Evolutionary conservation across 2,329 filamentous ascomycete genomes (phyloP), one percentile per base, ranked within the genome.

Genomic region (Penicillium aurantiogriseum): DNA sequence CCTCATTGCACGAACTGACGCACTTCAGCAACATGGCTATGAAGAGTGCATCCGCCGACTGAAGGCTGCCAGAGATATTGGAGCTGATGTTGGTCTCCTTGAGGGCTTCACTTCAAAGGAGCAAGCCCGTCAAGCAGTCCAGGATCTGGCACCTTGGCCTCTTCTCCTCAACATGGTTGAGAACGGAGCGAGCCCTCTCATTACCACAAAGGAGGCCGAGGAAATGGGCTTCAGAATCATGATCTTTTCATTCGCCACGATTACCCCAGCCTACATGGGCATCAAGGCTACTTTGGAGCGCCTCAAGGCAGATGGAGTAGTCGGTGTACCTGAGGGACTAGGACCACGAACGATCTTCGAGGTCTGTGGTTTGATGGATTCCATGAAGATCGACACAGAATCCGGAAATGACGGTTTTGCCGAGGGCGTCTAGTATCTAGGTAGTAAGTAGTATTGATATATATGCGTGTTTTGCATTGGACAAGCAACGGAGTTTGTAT

Each of bases 101-200:
- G 76, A 78, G 57, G 76, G 74, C 0, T 71, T 77, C 42, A 75
- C 70, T 11, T 70, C 67, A 11, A 71, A 70, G 51, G 74, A 74
- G 21, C 67, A 74, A 57, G 74, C 74, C 17, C 62, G 63, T 9
- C 67, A 71, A 47, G 70, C 71, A 4, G 71, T 76, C 9, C 59
- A 72, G 51, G 73, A 76, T 38, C 61, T 78, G n/a, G 69, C 68
- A 0, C 72, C 71, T 1, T 74, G 71, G 66, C 76, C 76, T 1
- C 62, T 78, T 48, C 63, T 79, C 25, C 64, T 79, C 33, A 79
- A 79, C 46, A 76, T 77, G 67, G 77, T 79, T 2, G 75, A 77
- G 45, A 73, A 76, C 25, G 77, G 76, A 4, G 69, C 71, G 2
- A 74, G 69, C 0, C 76, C 77, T 0, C 62, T 71, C 11, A 70